Base-by-base conservation (phyloP, 805 yeast genomes). In the Candida odintsovae region DNA sequence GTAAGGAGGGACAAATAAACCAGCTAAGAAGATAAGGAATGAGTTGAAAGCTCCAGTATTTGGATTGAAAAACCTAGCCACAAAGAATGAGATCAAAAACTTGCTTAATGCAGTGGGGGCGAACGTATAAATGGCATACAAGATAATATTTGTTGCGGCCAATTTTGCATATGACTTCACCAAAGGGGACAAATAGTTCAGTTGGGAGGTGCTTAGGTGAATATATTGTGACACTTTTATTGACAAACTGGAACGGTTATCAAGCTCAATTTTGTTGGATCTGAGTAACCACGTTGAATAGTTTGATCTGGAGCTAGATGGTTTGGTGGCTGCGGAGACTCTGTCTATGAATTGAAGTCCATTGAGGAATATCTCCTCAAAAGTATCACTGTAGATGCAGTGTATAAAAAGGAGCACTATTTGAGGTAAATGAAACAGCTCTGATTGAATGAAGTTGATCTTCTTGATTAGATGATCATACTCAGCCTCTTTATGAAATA, bases 341-440 rank as follows among this genome's bases (percentile, higher is more conserved):
- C 49, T 47, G 13, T 44, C 44, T 21, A 49, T 47, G 23, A 39
- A 51, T 37, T 44, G 38, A 15, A 53, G 23, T 12, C 56, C 55
- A 26, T 28, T 42, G 3, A 45, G 16, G 19, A 53, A 51, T 2
- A 51, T 22, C 22, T 46, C 47, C 18, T 53, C 53, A 38, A 51
- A 53, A 1, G 41, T 26, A 5, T 44, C 49, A 38, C 16, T 20
- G 21, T 31, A 44, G 37, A 40, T 38, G 10, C 44, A 42, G 19
- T 51, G 43, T 5, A 43, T 19, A 3, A 46, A 4, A 9, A 51
- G 22, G 4, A 43, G 20, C 3, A 41, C 15, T 1, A 51, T 22
- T 18, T 25, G 26, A 15, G 40, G 47, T 11, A 45, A n/a, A 23
- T 51, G 40, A 1, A 48, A 21, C 3, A 48, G 9, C 22, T 44